Percentiles rank a stretch among this genome's conserved stretches.
Conservation (phyloP, 2,329 filamentous ascomycete genomes). For the Beauveria pseudobassiana region DNA sequence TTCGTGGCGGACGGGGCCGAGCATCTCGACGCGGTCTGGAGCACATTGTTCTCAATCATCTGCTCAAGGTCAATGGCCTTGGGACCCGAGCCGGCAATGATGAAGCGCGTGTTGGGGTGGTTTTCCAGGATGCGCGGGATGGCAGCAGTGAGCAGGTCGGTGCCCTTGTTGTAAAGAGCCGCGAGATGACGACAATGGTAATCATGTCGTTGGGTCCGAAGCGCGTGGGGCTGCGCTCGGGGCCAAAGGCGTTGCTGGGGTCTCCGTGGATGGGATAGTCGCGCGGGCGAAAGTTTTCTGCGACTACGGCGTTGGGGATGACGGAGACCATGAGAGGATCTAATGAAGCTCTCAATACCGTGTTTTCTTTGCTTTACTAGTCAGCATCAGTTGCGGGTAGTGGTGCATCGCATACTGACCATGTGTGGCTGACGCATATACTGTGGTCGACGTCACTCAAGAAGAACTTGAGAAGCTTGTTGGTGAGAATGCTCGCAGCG, state of each 20-base stretch:
- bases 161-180: constrained; percentile 99
- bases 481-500: constrained; percentile 89
- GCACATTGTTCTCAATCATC: constrained; percentile 90
- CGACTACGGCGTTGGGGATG: constrained; percentile 94
- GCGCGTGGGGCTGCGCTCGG: constrained; percentile 51
- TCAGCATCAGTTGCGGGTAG: constrained; percentile 14
- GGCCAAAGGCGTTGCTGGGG: constrained; percentile 27
- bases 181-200: constrained; percentile 94
- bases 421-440: constrained; percentile 97
- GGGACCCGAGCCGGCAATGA: constrained; percentile 91
- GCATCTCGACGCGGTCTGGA: constrained; percentile 88
- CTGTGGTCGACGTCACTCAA: constrained; percentile 96
- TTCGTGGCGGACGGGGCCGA: constrained; percentile 89
- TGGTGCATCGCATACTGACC: constrained; percentile 44
- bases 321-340: constrained; percentile 97
- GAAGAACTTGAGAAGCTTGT: constrained; percentile 93
- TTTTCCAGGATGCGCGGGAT: constrained; percentile 86
- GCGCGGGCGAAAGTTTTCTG: constrained; percentile 82
- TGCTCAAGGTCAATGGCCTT: constrained; percentile 98
- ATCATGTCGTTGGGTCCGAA: constrained; percentile 80
- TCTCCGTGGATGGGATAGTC: constrained; percentile 30
- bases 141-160: constrained; percentile 89
- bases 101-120: constrained; percentile 90
- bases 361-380: constrained; percentile 80
- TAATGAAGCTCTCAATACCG: constrained; percentile 84